phyloP scores from a whole-genome alignment of 352 stramenopile genomes.

The Peronospora farinosa region DNA sequence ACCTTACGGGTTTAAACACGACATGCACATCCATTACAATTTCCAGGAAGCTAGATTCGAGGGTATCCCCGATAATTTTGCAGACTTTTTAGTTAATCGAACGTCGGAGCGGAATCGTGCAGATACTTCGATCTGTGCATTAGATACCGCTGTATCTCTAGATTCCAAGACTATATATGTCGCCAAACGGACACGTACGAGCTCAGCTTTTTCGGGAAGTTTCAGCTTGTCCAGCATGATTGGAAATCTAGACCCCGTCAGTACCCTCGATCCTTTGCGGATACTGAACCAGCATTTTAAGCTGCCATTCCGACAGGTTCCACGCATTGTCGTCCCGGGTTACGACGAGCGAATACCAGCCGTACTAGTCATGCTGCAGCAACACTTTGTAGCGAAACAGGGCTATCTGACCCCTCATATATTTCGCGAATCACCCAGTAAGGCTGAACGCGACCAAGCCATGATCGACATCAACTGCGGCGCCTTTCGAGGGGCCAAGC shows the following conservation, averaged over 20 bases:
- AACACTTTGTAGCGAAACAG: slow-evolving; percentile 66
- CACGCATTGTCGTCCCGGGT: slow-evolving; percentile 46
- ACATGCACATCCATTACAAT: slow-evolving; percentile 86
- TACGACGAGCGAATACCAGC: slow-evolving; percentile 79
- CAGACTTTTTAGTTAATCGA: slow-evolving; percentile 47
- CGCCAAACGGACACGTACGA: slow-evolving; percentile 35
- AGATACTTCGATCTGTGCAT: slow-evolving; percentile 17
- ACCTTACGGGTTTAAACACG: slow-evolving; percentile 72
- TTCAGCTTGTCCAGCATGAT: slow-evolving; percentile 33
- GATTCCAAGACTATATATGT: slow-evolving; percentile 11
- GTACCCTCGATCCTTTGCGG: slow-evolving; percentile 32
- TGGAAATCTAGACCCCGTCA: slow-evolving; percentile 15
- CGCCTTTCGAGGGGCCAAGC: slow-evolving; percentile 48
- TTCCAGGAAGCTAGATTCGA: slow-evolving; percentile 81
- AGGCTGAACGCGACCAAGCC: slow-evolving; percentile 74
- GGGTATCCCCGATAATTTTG: slow-evolving; percentile 75
- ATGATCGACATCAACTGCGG: slow-evolving; percentile 83
- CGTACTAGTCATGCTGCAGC: slow-evolving; percentile 82
- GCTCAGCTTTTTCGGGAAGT: slow-evolving; percentile 28
- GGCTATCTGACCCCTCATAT: slow-evolving; percentile 72
- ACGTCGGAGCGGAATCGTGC: slow-evolving; percentile 18
- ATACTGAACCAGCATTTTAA: slow-evolving; percentile 85
- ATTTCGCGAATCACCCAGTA: slow-evolving; percentile 84
- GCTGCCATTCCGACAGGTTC: slow-evolving; percentile 67
- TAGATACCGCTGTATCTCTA: slow-evolving; percentile 6